These are phyloP conservation scores for Plasmopara muralis DNA, from an alignment of 352 stramenopile genomes.

Conservation along the genomic window DNA sequence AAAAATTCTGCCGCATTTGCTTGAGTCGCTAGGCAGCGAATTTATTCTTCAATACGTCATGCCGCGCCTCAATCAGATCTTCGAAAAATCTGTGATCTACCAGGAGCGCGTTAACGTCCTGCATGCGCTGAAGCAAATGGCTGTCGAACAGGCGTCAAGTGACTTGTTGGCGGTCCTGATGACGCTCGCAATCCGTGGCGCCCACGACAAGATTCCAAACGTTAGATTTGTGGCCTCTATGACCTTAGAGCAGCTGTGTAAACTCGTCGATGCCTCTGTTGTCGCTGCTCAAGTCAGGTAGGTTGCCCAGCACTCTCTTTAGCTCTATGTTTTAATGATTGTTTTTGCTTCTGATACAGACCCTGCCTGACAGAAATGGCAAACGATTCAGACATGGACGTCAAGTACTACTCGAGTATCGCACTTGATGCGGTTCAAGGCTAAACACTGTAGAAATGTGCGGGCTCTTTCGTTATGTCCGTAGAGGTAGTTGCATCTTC, in stretches of 20 bases:
- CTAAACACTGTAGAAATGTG: constrained; percentile 36
- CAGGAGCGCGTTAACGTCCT: constrained; percentile 83
- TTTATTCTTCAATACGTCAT: constrained; percentile 82
- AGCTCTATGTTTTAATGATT: constrained; percentile 5
- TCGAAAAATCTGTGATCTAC: constrained; percentile 82
- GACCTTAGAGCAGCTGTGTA: constrained; percentile 79
- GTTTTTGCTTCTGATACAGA: constrained; percentile 24
- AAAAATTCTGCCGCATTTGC: constrained; percentile 70
- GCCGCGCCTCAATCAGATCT: constrained; percentile 69
- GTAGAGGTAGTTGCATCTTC: constrained; percentile 4
- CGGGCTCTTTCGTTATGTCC: constrained; percentile 3
- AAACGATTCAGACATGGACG: constrained; percentile 74
- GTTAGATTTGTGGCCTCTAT: constrained; percentile 85
- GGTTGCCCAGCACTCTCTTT: constrained; percentile 10
- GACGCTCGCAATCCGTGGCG: constrained; percentile 59
- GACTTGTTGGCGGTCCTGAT: constrained; percentile 63
- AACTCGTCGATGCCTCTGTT: constrained; percentile 62
- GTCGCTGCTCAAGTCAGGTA: constrained; percentile 71
- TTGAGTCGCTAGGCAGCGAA: constrained; percentile 74
- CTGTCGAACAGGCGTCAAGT: constrained; percentile 61
- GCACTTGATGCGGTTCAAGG: constrained; percentile 68
- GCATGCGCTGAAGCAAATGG: constrained; percentile 66
- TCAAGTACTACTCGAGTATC: constrained; percentile 85
- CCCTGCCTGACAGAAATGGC: constrained; percentile 68
- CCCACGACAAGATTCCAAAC: constrained; percentile 83